A percentile compares a stretch with the other conserved stretches of the same genome.
These are phyloP conservation scores for Phytophthora citricola DNA, from an alignment of 352 stramenopile genomes.

Conservation along the genomic window DNA sequence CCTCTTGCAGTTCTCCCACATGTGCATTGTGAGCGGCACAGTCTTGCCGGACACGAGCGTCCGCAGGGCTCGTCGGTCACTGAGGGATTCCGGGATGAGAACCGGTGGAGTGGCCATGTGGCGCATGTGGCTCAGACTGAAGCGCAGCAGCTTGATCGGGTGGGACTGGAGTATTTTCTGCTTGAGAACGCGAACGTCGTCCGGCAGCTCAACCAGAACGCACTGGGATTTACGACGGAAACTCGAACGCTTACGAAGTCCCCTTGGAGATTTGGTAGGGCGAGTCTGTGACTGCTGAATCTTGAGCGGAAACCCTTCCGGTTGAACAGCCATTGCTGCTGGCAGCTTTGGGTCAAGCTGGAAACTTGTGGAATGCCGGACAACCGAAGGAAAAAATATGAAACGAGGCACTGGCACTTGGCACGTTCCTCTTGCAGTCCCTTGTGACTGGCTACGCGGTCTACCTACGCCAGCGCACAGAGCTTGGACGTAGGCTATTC, in stretches of 20 bases:
- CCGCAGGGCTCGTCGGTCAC: slow-evolving; percentile 32
- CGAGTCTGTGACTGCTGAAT: slow-evolving; percentile 22
- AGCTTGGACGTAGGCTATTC: slow-evolving; percentile 11
- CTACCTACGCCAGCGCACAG: slow-evolving; percentile 16
- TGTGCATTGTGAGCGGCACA: slow-evolving; percentile 52
- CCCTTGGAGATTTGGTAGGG: slow-evolving; percentile 22
- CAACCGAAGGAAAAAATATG: slow-evolving; percentile 13
- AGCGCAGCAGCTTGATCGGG: slow-evolving; percentile 47
- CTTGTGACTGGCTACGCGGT: slow-evolving; percentile 16
- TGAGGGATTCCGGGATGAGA: slow-evolving; percentile 45
- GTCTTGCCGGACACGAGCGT: slow-evolving; percentile 52
- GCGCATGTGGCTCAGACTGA: slow-evolving; percentile 57
- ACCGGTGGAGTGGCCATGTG: slow-evolving; percentile 54
- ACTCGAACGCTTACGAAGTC: slow-evolving; percentile 24
- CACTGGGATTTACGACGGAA: slow-evolving; percentile 29
- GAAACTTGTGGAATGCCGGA: slow-evolving; percentile 31
- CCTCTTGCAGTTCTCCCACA: slow-evolving; percentile 59
- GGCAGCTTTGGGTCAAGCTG: slow-evolving; percentile 3
- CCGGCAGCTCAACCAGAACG: slow-evolving; percentile 26
- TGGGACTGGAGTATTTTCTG: slow-evolving; percentile 52
- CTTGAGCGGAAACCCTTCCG: slow-evolving; percentile 19
- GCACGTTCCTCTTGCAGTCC: background rate
- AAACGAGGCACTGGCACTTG: slow-evolving; percentile 20
- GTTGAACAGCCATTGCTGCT: slow-evolving; percentile 32
- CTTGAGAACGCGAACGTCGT: slow-evolving; percentile 52